Conservation (phyloP, 1,284 basidiomycete genomes). For the Rhizopogon parksii region DNA sequence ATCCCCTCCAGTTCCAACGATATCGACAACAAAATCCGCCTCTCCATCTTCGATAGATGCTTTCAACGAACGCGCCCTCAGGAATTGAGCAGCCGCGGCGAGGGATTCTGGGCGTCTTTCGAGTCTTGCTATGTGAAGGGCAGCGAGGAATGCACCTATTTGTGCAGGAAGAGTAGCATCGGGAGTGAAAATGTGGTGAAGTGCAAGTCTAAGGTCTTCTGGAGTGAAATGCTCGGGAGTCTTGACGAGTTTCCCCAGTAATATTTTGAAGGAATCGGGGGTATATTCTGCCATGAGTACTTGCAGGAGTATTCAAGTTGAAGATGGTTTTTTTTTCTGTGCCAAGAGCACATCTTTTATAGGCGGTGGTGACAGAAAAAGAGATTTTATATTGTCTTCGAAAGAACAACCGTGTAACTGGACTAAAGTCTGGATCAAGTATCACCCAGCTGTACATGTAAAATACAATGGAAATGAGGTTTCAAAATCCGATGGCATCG, state of each 20-base stretch:
- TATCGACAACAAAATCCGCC: conserved; percentile 65
- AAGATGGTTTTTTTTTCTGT: not conserved
- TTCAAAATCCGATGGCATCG: too few relatives aligned
- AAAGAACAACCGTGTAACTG: too few relatives aligned
- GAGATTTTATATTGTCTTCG: too few relatives aligned
- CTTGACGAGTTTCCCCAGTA: conserved; percentile 72
- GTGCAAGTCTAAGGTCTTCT: conserved; percentile 62
- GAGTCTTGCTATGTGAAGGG: conserved; percentile 69
- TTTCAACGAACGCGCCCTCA: conserved; percentile 61
- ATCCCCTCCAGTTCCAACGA: conserved; percentile 77
- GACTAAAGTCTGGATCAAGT: too few relatives aligned
- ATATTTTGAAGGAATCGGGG: conserved; percentile 64
- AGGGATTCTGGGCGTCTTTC: conserved; percentile 72
- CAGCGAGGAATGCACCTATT: conserved; percentile 79
- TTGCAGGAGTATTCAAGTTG: conserved; percentile 11
- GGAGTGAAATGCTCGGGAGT: conserved; percentile 70
- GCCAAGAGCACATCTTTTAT: not conserved
- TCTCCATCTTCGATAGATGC: conserved; percentile 49
- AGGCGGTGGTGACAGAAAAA: too few relatives aligned
- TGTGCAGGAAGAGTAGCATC: conserved; percentile 59
- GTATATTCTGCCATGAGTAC: conserved; percentile 27
- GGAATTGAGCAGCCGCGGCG: conserved; percentile 68
- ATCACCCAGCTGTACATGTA: too few relatives aligned
- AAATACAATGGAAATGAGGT: too few relatives aligned
- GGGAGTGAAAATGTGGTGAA: conserved; percentile 70